These are phyloP conservation scores for Podosphaera aphanis DNA, from an alignment of 2,329 filamentous ascomycete species.

Conservation along the genomic window DNA sequence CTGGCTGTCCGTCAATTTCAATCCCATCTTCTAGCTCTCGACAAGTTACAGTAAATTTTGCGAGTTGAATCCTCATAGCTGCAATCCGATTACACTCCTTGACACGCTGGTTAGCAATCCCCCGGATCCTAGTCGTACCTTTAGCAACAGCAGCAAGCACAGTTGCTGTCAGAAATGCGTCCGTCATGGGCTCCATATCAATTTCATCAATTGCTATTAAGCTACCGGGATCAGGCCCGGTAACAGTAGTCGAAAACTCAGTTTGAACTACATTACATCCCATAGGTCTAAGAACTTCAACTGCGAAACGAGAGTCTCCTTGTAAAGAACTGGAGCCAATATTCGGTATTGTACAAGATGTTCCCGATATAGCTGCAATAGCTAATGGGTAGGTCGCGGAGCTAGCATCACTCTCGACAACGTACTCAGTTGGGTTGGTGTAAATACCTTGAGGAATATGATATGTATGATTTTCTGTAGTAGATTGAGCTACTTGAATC, in stretches of 20 bases:
- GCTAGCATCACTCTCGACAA: slow-evolving; percentile 90
- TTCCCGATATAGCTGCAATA: slow-evolving; percentile 84
- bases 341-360: slow-evolving; percentile 86
- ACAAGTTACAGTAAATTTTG: slow-evolving; percentile 75
- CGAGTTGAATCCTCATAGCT: slow-evolving; percentile 85
- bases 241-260: slow-evolving; percentile 71
- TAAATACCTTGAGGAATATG: slow-evolving; percentile 74
- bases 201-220: slow-evolving; percentile 58
- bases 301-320: slow-evolving; percentile 81
- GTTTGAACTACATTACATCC: slow-evolving; percentile 77
- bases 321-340: slow-evolving; percentile 83
- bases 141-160: slow-evolving; percentile 75
- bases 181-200: slow-evolving; percentile 98
- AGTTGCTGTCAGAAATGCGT: slow-evolving; percentile 88
- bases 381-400: slow-evolving; percentile 91
- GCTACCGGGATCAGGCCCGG: slow-evolving; percentile 52
- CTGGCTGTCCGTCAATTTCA: slow-evolving; percentile 34
- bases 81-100: slow-evolving; percentile 95
- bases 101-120: slow-evolving; percentile 91
- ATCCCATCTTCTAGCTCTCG: slow-evolving; percentile 89
- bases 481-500: slow-evolving; percentile 52
- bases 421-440: slow-evolving; percentile 62
- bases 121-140: slow-evolving; percentile 65
- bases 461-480: slow-evolving; percentile 70
- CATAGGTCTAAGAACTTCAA: slow-evolving; percentile 80